These are phyloP conservation scores for Mycena pura DNA, from an alignment of 768 basidiomycete genomes.

Conservation along the genomic window DNA sequence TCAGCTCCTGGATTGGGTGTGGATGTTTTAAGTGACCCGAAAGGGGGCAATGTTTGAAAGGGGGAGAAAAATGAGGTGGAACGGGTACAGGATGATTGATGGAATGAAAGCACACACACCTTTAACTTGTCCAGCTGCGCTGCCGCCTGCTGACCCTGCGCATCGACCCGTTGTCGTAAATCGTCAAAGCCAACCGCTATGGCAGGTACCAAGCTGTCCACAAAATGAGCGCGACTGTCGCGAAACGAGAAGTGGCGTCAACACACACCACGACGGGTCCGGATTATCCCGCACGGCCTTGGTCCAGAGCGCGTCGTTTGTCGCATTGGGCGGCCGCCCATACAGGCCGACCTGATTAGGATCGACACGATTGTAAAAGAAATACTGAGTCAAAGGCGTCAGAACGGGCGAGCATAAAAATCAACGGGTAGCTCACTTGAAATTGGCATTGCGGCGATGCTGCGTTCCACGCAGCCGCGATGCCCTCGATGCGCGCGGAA, in stretches of 20 bases:
- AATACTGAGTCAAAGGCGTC: constrained; percentile 53
- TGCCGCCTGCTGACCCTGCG: constrained; percentile 70
- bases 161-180: constrained; percentile 77
- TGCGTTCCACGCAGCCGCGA: constrained; percentile 77
- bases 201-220: constrained; percentile 19
- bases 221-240: too few relatives aligned
- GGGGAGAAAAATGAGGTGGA: not conserved
- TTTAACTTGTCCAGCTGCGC: constrained; percentile 73
- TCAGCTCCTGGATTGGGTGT: constrained; percentile 59
- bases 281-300: constrained; percentile 84
- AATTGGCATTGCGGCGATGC: constrained; percentile 75
- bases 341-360: constrained; percentile 70
- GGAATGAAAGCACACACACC: constrained; percentile 40
- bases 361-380: constrained; percentile 86
- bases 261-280: constrained; percentile 72
- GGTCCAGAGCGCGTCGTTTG: constrained; percentile 77
- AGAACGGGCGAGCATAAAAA: not conserved
- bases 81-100: too few relatives aligned
- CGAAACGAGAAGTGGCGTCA: too few relatives aligned
- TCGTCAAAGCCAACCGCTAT: constrained; percentile 85
- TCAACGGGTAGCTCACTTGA: constrained; percentile 59
- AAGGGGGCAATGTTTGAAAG: too few relatives aligned
- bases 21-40: not conserved
- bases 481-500: constrained; percentile 63
- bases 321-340: constrained; percentile 73